Evolutionary conservation across 164 flowering plant species (phyloP).

Genomic region (Protea cynaroides): DNA sequence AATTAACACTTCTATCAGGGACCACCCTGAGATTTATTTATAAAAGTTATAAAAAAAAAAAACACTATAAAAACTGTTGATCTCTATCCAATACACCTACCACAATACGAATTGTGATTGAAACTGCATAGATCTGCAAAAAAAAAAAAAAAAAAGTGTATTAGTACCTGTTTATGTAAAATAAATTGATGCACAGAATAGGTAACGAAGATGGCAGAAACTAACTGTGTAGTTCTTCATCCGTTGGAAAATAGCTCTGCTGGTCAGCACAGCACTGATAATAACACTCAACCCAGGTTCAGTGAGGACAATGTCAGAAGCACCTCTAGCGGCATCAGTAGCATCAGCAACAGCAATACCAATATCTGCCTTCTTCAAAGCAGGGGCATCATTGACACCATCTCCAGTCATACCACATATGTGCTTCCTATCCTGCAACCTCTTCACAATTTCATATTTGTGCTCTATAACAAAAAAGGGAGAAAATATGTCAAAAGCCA

Average conservation of each 20-base stretch:
- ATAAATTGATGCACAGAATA: neutral
- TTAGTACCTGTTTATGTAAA: neutral
- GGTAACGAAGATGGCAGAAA: slow-evolving; percentile 1
- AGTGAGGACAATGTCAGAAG: slow-evolving; percentile 94
- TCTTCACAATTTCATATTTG: slow-evolving; percentile 39
- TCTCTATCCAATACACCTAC: slow-evolving; percentile 38
- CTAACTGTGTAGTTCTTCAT: slow-evolving; percentile 95
- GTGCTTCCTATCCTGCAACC: slow-evolving; percentile 38
- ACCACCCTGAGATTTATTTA: neutral
- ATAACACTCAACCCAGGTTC: slow-evolving; percentile 97
- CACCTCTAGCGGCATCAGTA: slow-evolving; percentile 95
- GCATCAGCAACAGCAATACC: slow-evolving; percentile 55
- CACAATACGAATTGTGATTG: slow-evolving; percentile 95
- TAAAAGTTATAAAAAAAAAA: no score
- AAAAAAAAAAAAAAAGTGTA: neutral
- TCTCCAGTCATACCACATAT: slow-evolving; percentile 50
- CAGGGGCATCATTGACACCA: slow-evolving; percentile 51
- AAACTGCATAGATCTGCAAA: slow-evolving; percentile 88
- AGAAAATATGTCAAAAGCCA: neutral
- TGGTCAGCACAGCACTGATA: slow-evolving; percentile 92
- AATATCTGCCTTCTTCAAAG: slow-evolving; percentile 43
- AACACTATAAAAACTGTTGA: neutral
- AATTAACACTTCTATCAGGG: neutral
- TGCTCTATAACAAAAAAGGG: slow-evolving; percentile 24
- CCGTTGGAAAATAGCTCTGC: slow-evolving; percentile 97